Conservation (phyloP, 148 eudicot genomes). For the Rhododendron ovatum region DNA sequence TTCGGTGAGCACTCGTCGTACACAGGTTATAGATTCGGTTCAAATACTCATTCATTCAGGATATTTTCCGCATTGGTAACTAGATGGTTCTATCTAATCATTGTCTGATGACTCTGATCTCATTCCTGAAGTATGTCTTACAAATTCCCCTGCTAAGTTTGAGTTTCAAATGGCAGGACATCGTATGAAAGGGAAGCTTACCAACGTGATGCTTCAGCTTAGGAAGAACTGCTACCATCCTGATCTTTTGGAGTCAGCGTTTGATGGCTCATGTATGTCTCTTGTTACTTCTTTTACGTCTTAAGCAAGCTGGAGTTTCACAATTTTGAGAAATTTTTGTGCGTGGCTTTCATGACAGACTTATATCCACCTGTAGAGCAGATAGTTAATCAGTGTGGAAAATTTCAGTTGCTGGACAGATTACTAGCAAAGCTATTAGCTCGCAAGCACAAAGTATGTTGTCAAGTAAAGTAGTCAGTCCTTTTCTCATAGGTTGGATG, state of each 20-base stretch:
- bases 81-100: neutral
- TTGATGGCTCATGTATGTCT: constrained; percentile 77
- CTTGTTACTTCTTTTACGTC: neutral
- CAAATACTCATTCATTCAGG: neutral
- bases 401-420: constrained; percentile 77
- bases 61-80: neutral
- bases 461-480: neutral
- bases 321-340: neutral
- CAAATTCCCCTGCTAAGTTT: constrained; percentile 6
- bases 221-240: constrained; percentile 98
- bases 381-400: constrained; percentile 91
- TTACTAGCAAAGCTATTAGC: constrained; percentile 61
- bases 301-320: constrained; percentile 2
- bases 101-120: neutral
- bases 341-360: constrained; percentile 34
- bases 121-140: neutral
- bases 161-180: constrained; percentile 39
- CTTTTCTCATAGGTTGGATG: neutral
- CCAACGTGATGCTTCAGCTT: constrained; percentile 89
- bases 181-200: constrained; percentile 71
- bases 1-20: neutral
- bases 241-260: constrained; percentile 79
- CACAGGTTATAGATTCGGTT: neutral
- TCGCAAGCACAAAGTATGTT: constrained; percentile 73
- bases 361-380: constrained; percentile 83